Percentiles rank a stretch among this genome's conserved stretches.
Evolutionary conservation across 345 rosid species (phyloP).

Genomic region (Erysimum cheiranthoides): DNA sequence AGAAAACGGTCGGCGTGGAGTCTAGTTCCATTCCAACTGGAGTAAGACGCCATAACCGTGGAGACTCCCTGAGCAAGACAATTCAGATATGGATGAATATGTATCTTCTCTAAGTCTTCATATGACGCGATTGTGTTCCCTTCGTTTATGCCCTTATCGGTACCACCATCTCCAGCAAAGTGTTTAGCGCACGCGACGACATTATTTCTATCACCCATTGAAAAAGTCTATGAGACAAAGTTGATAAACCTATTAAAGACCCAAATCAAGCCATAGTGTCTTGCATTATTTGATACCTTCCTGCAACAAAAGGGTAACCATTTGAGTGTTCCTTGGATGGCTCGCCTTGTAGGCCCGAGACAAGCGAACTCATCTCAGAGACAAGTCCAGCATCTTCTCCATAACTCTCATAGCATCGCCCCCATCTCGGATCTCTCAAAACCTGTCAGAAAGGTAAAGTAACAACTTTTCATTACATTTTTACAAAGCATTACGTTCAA

Average conservation of each 20-base stretch:
- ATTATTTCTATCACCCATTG: slow-evolving; percentile 53
- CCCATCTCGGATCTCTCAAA: slow-evolving; percentile 87
- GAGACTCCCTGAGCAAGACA: slow-evolving; percentile 81
- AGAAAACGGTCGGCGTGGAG: slow-evolving; percentile 71
- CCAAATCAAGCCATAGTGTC: not conserved
- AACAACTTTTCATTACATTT: not conserved
- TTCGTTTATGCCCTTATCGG: slow-evolving; percentile 75
- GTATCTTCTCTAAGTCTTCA: slow-evolving; percentile 75
- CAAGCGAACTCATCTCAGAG: slow-evolving; percentile 67
- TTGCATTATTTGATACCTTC: slow-evolving; percentile 55
- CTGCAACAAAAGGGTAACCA: slow-evolving; percentile 85
- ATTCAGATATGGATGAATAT: slow-evolving; percentile 78
- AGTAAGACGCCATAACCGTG: slow-evolving; percentile 90
- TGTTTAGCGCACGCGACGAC: slow-evolving; percentile 93
- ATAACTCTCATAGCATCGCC: slow-evolving; percentile 82
- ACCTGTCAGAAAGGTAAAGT: slow-evolving; percentile 49
- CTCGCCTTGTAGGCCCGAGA: slow-evolving; percentile 81
- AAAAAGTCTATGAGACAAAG: slow-evolving; percentile 1
- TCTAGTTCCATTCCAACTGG: slow-evolving; percentile 81
- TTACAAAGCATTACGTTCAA: not conserved
- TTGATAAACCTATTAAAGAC: not conserved
- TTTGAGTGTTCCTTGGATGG: slow-evolving; percentile 69
- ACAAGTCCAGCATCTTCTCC: slow-evolving; percentile 76
- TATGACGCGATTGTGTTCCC: slow-evolving; percentile 72
- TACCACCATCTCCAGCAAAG: slow-evolving; percentile 98